Conservation (phyloP, 768 basidiomycete species). For the Trametes elegans region DNA sequence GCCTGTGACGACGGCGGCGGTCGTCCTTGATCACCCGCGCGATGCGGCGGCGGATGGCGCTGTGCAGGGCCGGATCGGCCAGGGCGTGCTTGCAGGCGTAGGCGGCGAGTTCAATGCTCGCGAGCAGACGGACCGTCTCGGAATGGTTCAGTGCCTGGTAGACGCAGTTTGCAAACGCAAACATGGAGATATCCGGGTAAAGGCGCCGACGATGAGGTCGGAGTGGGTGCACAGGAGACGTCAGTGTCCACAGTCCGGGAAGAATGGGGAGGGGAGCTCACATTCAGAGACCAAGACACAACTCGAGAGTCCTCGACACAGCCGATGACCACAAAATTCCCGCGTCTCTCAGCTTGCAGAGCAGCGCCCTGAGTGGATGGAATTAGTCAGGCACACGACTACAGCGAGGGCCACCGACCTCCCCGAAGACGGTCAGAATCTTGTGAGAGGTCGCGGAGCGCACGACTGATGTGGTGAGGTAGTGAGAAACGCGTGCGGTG, state of each 20-base stretch:
- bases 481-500: slow-evolving; percentile 4
- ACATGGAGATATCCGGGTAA: not conserved
- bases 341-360: slow-evolving; percentile 82
- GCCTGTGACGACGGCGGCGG: slow-evolving; percentile 72
- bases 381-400: slow-evolving; percentile 16
- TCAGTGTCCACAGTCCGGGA: not conserved
- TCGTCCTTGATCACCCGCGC: slow-evolving; percentile 86
- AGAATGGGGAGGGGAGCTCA: slow-evolving; percentile 33
- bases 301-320: slow-evolving; percentile 73
- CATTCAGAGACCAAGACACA: slow-evolving; percentile 84
- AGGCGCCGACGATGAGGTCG: slow-evolving; percentile 5
- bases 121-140: slow-evolving; percentile 77
- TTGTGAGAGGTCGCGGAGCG: slow-evolving; percentile 65
- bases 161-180: too few species aligned
- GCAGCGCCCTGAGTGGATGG: slow-evolving; percentile 36
- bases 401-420: slow-evolving; percentile 43
- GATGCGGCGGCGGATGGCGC: slow-evolving; percentile 65
- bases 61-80: slow-evolving; percentile 63
- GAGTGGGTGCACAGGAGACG: slow-evolving; percentile 1
- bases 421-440: slow-evolving; percentile 65
- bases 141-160: slow-evolving; percentile 75
- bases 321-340: slow-evolving; percentile 83
- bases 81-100: slow-evolving; percentile 72
- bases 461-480: slow-evolving; percentile 46
- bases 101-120: slow-evolving; percentile 83